These are phyloP conservation scores for Backusella mclennaniae DNA, from an alignment of 192 early-diverging fungal genomes.

Conservation along the genomic window DNA sequence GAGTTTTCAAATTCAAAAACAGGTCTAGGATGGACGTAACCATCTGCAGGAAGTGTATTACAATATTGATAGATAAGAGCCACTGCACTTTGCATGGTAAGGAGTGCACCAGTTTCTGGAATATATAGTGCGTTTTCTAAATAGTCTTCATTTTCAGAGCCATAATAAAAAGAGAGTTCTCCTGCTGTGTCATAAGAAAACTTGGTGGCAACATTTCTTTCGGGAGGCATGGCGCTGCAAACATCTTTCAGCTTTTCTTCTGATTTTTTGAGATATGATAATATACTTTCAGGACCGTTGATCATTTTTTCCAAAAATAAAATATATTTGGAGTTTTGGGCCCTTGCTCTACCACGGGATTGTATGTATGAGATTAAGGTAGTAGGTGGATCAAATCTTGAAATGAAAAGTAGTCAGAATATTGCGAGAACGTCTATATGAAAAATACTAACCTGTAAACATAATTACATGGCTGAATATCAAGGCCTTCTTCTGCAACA, in stretches of 20 bases:
- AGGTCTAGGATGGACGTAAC: conserved; percentile 49
- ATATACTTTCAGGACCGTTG: conserved; percentile 20
- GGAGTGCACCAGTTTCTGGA: conserved; percentile 60
- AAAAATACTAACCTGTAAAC: conserved; percentile 61
- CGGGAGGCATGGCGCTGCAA: conserved; percentile 45
- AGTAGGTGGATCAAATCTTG: conserved; percentile 70
- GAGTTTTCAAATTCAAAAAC: conserved; percentile 38
- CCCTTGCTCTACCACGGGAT: conserved; percentile 83
- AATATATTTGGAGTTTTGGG: conserved; percentile 70
- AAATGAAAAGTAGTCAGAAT: not conserved
- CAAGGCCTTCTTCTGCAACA: conserved; percentile 94
- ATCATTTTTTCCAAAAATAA: conserved; percentile 63
- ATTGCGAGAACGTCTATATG: not conserved
- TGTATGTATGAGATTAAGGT: conserved; percentile 81
- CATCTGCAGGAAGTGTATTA: conserved; percentile 60
- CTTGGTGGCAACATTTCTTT: conserved; percentile 30
- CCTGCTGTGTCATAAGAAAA: conserved; percentile 3
- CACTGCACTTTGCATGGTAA: conserved; percentile 69
- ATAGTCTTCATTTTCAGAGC: conserved; percentile 38
- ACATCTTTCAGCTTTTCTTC: conserved; percentile 64
- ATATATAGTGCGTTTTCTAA: conserved; percentile 55
- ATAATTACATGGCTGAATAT: conserved; percentile 88
- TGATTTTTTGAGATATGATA: conserved; percentile 33
- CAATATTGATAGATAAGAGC: conserved; percentile 70
- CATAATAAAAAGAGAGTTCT: conserved; percentile 20